phyloP scores from a whole-genome alignment of 345 rosid genomes.

The Moricandia arvensis region DNA sequence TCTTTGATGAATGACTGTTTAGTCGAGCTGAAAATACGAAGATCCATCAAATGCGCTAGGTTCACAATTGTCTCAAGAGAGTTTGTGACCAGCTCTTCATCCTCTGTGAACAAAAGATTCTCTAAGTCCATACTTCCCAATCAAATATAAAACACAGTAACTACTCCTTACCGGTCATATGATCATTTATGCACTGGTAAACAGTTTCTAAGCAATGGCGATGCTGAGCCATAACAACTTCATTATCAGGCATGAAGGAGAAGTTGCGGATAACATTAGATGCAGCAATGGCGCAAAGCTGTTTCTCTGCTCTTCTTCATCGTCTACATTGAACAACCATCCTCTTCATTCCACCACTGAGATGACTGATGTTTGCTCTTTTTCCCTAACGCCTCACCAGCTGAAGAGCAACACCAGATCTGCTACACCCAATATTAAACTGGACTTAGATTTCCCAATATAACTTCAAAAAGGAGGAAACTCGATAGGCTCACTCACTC shows the following conservation, averaged over 20 bases:
- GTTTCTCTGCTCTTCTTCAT: constrained; percentile 75
- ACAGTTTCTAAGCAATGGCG: constrained; percentile 97
- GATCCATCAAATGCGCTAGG: constrained; percentile 90
- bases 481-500: neutral
- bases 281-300: constrained; percentile 87
- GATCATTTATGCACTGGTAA: constrained; percentile 88
- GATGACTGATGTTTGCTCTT: constrained; percentile 53
- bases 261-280: constrained; percentile 92
- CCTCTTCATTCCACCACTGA: constrained; percentile 91
- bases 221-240: constrained; percentile 86
- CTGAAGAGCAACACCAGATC: constrained; percentile 27
- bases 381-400: constrained; percentile 41
- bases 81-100: constrained; percentile 93
- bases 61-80: constrained; percentile 90
- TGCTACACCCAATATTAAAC: constrained; percentile 32
- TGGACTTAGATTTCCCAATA: neutral
- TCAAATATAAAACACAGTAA: neutral
- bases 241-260: constrained; percentile 98
- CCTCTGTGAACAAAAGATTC: constrained; percentile 59
- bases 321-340: constrained; percentile 39
- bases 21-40: constrained; percentile 83
- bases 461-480: neutral
- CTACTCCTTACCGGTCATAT: constrained; percentile 51
- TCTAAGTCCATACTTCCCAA: constrained; percentile 8
- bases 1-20: constrained; percentile 76